These are phyloP conservation scores for Eustoma russellianum DNA, from an alignment of 257 asterid genomes.

Conservation along the genomic window DNA sequence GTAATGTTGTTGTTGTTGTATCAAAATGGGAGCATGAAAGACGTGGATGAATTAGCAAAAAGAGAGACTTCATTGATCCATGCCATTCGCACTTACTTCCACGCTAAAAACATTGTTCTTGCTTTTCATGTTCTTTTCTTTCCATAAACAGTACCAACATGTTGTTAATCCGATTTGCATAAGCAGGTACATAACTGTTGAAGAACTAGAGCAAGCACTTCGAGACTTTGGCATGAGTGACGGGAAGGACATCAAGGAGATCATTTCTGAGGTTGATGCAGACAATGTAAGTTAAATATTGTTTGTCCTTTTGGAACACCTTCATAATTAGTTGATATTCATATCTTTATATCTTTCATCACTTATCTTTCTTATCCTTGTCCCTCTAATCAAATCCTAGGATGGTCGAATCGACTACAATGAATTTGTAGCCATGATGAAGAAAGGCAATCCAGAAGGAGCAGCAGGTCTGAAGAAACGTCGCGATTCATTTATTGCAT, in stretches of 20 bases:
- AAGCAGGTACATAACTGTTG: constrained; percentile 60
- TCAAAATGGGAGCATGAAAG: too few relatives aligned
- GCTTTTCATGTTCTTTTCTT: not conserved
- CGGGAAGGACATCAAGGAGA: constrained; percentile 58
- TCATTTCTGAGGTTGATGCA: constrained; percentile 64
- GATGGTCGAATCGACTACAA: constrained; percentile 79
- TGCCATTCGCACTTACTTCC: not conserved
- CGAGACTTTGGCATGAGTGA: constrained; percentile 64
- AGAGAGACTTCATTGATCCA: too few relatives aligned
- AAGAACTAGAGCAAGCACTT: constrained; percentile 79
- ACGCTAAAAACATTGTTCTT: too few relatives aligned
- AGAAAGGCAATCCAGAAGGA: constrained; percentile 69
- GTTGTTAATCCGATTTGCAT: not conserved
- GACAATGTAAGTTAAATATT: constrained; percentile 42
- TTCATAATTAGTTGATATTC: too few relatives aligned
- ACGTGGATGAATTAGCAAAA: too few relatives aligned
- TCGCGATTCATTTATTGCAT: constrained; percentile 18
- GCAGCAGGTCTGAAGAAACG: constrained; percentile 54
- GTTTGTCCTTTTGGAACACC: too few relatives aligned
- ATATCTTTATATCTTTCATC: too few relatives aligned
- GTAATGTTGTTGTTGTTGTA: too few relatives aligned
- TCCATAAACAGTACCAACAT: not conserved
- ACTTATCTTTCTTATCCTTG: too few relatives aligned
- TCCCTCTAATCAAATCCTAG: constrained; percentile 18
- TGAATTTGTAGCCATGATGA: constrained; percentile 87